phyloP scores from a whole-genome alignment of 495 filamentous ascomycete genomes.

The Neurospora sp. region DNA sequence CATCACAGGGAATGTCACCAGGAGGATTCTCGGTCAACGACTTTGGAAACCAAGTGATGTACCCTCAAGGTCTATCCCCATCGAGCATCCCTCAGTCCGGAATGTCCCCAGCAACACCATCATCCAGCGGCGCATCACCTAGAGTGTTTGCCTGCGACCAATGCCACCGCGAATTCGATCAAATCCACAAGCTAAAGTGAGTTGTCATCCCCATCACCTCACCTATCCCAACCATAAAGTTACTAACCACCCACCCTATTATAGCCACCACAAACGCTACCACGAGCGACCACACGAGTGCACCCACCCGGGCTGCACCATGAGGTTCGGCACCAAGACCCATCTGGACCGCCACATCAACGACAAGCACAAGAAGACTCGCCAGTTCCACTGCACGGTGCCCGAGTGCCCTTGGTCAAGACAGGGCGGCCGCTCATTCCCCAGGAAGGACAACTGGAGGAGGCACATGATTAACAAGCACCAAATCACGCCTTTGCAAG shows the following conservation, averaged over 20 bases:
- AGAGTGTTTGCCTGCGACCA: constrained; percentile 27
- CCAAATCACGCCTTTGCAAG: constrained; percentile 18
- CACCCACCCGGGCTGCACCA: constrained; percentile 28
- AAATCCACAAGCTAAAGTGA: constrained; percentile 40
- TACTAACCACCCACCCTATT: no score
- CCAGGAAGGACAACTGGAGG: constrained; percentile 43
- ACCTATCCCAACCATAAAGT: no score
- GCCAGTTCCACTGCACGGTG: constrained; percentile 37
- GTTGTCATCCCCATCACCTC: background rate
- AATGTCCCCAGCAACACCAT: background rate
- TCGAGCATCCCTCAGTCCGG: background rate
- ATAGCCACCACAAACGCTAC: constrained; percentile 38
- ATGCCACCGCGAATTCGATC: constrained; percentile 34
- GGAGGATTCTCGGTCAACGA: background rate
- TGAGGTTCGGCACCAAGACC: constrained; percentile 42
- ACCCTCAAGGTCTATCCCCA: background rate
- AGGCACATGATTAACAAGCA: constrained; percentile 43
- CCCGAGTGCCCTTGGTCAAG: constrained; percentile 36
- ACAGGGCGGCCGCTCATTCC: constrained; percentile 38
- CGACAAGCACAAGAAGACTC: constrained; percentile 40
- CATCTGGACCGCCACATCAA: constrained; percentile 43
- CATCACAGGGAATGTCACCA: background rate
- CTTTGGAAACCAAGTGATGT: background rate
- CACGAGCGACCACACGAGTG: constrained; percentile 39
- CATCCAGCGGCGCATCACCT: constrained; percentile 19